Evolutionary conservation across 371 early-diverging fungal species (phyloP).

Genomic region (Encephalitozoon intestinalis): DNA sequence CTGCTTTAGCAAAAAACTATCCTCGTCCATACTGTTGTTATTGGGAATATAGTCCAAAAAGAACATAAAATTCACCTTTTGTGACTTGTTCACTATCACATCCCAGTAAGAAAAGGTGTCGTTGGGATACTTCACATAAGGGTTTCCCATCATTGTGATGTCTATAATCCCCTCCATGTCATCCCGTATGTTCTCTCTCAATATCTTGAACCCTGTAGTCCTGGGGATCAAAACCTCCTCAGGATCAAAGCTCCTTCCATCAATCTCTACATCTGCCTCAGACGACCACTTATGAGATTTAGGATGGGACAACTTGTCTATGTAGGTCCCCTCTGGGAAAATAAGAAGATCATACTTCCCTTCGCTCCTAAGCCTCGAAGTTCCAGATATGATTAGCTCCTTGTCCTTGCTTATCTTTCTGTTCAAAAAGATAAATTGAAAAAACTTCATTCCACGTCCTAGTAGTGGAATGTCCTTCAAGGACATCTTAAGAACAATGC

Average conservation of each 20-base stretch:
- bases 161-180: slow-evolving; percentile 49
- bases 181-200: slow-evolving; percentile 27
- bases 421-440: slow-evolving; percentile 54
- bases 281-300: slow-evolving; percentile 38
- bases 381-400: slow-evolving; percentile 33
- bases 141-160: slow-evolving; percentile 52
- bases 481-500: slow-evolving; percentile 46
- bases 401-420: slow-evolving; percentile 46
- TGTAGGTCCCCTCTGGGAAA: slow-evolving; percentile 61
- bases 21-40: background rate
- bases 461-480: slow-evolving; percentile 43
- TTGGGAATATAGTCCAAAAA: slow-evolving; percentile 28
- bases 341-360: slow-evolving; percentile 41
- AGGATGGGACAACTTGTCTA: slow-evolving; percentile 41
- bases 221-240: slow-evolving; percentile 51
- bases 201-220: slow-evolving; percentile 51
- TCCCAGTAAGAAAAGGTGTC: slow-evolving; percentile 32
- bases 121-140: slow-evolving; percentile 39
- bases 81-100: slow-evolving; percentile 25
- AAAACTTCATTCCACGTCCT: slow-evolving; percentile 54
- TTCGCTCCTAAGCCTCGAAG: slow-evolving; percentile 19
- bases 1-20: slow-evolving; percentile 34
- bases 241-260: slow-evolving; percentile 29
- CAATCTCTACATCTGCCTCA: slow-evolving; percentile 4
- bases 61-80: slow-evolving; percentile 26